Evolutionary conservation across 768 basidiomycete genomes (phyloP).

Genomic region (Trametes villosa): DNA sequence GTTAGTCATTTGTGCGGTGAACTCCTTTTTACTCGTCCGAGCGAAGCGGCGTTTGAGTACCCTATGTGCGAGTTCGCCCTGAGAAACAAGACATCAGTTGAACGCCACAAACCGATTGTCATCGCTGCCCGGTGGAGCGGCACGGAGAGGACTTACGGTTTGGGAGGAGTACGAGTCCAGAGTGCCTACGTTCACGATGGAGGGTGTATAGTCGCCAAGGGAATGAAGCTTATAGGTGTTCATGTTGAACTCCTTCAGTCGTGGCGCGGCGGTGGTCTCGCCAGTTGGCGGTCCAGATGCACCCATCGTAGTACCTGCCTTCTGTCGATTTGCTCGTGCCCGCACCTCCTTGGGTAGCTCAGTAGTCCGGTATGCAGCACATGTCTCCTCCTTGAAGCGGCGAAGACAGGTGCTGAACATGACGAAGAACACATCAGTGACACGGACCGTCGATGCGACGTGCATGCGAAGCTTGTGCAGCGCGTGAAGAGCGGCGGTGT

Average conservation of each 20-base stretch:
- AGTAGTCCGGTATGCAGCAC: constrained; percentile 31
- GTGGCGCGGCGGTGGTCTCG: background rate
- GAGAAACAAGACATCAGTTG: background rate
- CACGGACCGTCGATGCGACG: background rate
- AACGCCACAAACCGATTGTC: too few species aligned
- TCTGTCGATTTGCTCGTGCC: constrained; percentile 22
- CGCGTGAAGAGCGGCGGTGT: background rate
- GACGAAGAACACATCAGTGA: background rate
- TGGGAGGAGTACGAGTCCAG: constrained; percentile 31
- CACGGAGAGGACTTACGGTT: constrained; percentile 22
- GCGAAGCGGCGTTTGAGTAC: background rate
- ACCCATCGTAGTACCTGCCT: background rate
- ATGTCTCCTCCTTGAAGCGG: constrained; percentile 33
- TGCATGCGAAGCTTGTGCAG: background rate
- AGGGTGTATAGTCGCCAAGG: constrained; percentile 23
- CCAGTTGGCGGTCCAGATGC: background rate
- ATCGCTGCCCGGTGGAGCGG: background rate
- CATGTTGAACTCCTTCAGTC: constrained; percentile 21
- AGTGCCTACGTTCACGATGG: constrained; percentile 25
- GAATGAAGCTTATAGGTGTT: constrained; percentile 35
- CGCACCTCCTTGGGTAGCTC: constrained; percentile 44
- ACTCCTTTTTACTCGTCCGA: constrained; percentile 6
- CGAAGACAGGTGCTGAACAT: constrained; percentile 25
- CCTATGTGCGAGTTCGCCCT: background rate
- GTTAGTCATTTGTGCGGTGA: background rate